Percentiles rank a stretch among this genome's conserved stretches.
Conservation (phyloP, 225 moss, liverwort and hornwort genomes). For the Physcomitrellopsis africana region DNA sequence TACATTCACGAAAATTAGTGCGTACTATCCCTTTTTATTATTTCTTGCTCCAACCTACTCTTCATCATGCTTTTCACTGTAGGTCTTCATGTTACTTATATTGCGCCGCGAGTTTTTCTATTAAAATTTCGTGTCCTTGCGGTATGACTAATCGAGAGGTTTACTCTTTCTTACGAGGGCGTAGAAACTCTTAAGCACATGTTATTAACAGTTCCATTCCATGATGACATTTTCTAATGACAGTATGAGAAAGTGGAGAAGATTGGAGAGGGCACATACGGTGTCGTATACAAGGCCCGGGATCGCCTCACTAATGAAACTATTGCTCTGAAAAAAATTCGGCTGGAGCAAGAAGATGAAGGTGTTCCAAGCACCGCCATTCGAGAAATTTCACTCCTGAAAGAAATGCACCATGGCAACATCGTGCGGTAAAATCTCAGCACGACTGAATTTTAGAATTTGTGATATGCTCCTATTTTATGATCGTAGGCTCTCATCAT, state of each 20-base stretch:
- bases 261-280: constrained; percentile 89
- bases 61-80: background rate
- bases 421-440: constrained; percentile 70
- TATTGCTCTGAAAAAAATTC: constrained; percentile 86
- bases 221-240: constrained; percentile 6
- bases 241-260: constrained; percentile 98
- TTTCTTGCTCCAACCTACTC: background rate
- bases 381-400: constrained; percentile 82
- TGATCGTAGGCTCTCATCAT: background rate
- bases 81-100: background rate
- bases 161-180: background rate
- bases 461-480: background rate
- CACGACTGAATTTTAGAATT: constrained; percentile 20
- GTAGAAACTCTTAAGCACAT: background rate
- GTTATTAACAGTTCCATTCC: constrained; percentile 7
- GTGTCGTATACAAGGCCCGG: constrained; percentile 87
- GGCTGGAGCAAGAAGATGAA: constrained; percentile 90
- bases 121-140: background rate
- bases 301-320: constrained; percentile 89
- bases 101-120: constrained; percentile 13
- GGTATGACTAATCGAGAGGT: background rate
- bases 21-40: constrained; percentile 10
- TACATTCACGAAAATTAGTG: constrained; percentile 4
- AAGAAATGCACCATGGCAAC: constrained; percentile 92
- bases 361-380: constrained; percentile 91